Evolutionary conservation across 1,284 basidiomycete genomes (phyloP).

Genomic region (Meripilus lineatus): DNA sequence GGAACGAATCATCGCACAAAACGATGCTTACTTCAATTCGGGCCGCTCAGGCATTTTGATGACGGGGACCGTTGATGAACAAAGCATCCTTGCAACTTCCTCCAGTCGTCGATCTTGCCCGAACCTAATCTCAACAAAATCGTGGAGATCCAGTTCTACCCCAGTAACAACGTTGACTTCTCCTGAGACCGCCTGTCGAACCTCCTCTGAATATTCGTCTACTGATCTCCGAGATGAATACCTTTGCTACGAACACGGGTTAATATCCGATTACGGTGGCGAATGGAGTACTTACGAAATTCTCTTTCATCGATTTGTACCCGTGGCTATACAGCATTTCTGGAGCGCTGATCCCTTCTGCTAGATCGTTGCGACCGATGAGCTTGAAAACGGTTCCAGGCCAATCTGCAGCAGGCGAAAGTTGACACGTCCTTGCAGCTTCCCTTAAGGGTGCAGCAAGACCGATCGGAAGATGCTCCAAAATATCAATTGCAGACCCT

Average conservation of each 20-base stretch:
- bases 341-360: constrained; percentile 41
- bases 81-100: constrained; percentile 85
- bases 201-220: constrained; percentile 44
- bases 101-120: constrained; percentile 82
- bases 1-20: neutral
- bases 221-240: constrained; percentile 45
- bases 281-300: constrained; percentile 42
- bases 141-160: constrained; percentile 65
- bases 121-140: constrained; percentile 80
- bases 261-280: too few species aligned
- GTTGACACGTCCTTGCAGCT: constrained; percentile 76
- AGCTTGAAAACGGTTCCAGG: constrained; percentile 65
- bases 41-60: constrained; percentile 67
- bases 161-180: constrained; percentile 57
- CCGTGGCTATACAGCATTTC: constrained; percentile 24
- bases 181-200: constrained; percentile 43
- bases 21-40: constrained; percentile 57
- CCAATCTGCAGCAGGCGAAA: constrained; percentile 74
- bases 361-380: constrained; percentile 79
- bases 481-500: constrained; percentile 29
- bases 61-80: constrained; percentile 65
- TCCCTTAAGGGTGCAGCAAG: constrained; percentile 80
- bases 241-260: too few species aligned
- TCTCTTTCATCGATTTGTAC: constrained; percentile 52
- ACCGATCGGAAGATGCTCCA: constrained; percentile 62